Evolutionary conservation across 345 rosid genomes (phyloP).

Genomic region (Syzygium grande): DNA sequence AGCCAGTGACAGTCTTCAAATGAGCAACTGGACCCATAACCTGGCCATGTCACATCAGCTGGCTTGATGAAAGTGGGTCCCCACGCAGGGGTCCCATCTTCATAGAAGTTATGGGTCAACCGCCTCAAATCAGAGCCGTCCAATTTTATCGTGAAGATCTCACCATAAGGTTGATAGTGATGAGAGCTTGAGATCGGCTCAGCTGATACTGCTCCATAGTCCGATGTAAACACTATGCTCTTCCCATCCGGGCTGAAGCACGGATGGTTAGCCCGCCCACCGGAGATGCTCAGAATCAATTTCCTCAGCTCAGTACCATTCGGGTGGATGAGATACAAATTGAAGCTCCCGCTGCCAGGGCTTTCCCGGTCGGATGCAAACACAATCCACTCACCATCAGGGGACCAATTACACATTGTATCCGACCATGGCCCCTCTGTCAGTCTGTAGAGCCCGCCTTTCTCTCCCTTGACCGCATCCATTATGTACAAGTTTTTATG

Average conservation of each 20-base stretch:
- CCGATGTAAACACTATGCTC: constrained; percentile 60
- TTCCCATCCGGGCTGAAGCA: constrained; percentile 73
- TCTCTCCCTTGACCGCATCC: constrained; percentile 66
- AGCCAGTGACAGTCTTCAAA: constrained; percentile 88
- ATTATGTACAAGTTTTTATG: constrained; percentile 74
- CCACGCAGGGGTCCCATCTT: constrained; percentile 90
- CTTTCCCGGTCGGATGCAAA: constrained; percentile 69
- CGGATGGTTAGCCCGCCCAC: constrained; percentile 77
- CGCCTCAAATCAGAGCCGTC: constrained; percentile 76
- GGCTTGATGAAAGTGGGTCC: constrained; percentile 46
- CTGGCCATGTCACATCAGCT: constrained; percentile 31
- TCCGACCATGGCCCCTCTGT: constrained; percentile 82
- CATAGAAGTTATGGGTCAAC: constrained; percentile 68
- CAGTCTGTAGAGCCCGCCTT: constrained; percentile 35
- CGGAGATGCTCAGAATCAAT: constrained; percentile 55
- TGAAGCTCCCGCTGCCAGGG: constrained; percentile 75
- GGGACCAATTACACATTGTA: constrained; percentile 87
- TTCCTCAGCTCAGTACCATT: constrained; percentile 68
- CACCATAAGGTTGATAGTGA: constrained; percentile 87
- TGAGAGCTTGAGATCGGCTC: constrained; percentile 88
- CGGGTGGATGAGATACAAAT: constrained; percentile 65
- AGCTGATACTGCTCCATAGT: constrained; percentile 71
- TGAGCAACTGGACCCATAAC: constrained; percentile 23
- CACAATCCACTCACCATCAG: constrained; percentile 64
- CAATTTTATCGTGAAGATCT: constrained; percentile 57